Base-by-base conservation (phyloP, 108 stramenopile species). In the Cylindrotheca closterium region DNA sequence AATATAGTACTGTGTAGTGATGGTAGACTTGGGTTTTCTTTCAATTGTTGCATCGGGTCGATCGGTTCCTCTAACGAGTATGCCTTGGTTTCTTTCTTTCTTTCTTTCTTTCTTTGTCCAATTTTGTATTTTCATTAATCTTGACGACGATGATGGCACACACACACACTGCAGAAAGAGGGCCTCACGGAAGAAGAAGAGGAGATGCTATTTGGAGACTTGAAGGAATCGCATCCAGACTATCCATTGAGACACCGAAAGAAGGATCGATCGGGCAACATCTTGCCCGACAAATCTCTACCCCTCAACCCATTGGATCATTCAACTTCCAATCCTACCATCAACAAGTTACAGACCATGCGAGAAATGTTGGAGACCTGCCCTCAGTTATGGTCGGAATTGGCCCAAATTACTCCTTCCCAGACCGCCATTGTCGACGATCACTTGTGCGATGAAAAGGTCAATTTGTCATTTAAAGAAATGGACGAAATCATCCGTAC, bases 341-440 rank as follows among this genome's bases (percentile, higher is more conserved):
- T 93, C 47, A 86, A 88, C 59, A 85, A 89, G 62, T 70, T 93
- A 4, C 73, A 62, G 17, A 79, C 83, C 18, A 81, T 89, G 72
- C 73, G 92, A 24, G 73, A 83, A 21, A 79, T 70, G 5, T 42
- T 93, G 2, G 22, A 68, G 2, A 67, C 59, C 25, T 90, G 89
- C 65, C 92, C 92, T 15, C 61, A 70, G 48, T 58, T 93, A 2
- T 93, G 92, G 92, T 67, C 58, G 4, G 76, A 86, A 52, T 58
- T 93, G 42, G 72, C 89, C 1, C 22, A 70, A 28, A 51, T 70
- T 25, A 85, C 81, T 62, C 83, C 85, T 19, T 47, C 84, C 47
- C 52, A 77, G 60, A 63, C 82, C 2, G 92, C 92, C n/a, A 22
- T 93, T 15, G 63, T 88, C 51, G 92, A 93, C 60, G 89, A 88